A percentile compares a stretch with the other conserved stretches of the same genome.
Evolutionary conservation across 1,284 basidiomycete species (phyloP).

Genomic region (Pseudozyma sp.): DNA sequence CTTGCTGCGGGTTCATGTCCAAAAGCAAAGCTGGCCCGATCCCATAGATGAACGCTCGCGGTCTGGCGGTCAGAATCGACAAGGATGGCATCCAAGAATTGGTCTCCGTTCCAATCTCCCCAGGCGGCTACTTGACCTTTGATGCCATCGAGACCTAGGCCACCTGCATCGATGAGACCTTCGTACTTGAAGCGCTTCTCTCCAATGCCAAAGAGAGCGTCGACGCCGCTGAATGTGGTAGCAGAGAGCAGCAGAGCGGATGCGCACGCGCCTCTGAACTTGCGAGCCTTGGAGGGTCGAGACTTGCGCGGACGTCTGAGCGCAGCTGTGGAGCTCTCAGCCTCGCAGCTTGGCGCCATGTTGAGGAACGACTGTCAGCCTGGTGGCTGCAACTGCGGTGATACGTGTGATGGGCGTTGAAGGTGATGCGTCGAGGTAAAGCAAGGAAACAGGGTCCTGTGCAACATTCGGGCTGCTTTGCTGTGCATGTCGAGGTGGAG

Average conservation of each 20-base stretch:
- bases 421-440: no score
- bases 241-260: conserved; percentile 31
- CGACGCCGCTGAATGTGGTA: conserved; percentile 13
- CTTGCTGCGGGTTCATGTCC: conserved; percentile 71
- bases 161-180: conserved; percentile 82
- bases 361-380: not conserved
- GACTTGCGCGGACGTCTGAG: conserved; percentile 10
- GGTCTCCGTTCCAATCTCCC: conserved; percentile 92
- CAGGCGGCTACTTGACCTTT: conserved; percentile 83
- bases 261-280: conserved; percentile 19
- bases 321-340: conserved; percentile 32
- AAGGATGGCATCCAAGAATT: conserved; percentile 81
- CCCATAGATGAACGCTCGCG: conserved; percentile 83
- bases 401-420: not conserved
- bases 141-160: conserved; percentile 78
- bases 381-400: not conserved
- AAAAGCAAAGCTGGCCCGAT: conserved; percentile 77
- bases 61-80: conserved; percentile 80
- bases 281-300: conserved; percentile 16
- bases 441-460: conserved; percentile 17
- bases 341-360: conserved; percentile 35
- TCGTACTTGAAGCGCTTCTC: conserved; percentile 84
- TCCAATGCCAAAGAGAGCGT: conserved; percentile 54
- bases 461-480: not conserved
- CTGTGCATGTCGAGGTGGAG: conserved; percentile 27